Percentiles rank a stretch among this genome's conserved stretches.
These are phyloP conservation scores for Tricholoma bakamatsutake DNA, from an alignment of 768 basidiomycete genomes.

Conservation along the genomic window DNA sequence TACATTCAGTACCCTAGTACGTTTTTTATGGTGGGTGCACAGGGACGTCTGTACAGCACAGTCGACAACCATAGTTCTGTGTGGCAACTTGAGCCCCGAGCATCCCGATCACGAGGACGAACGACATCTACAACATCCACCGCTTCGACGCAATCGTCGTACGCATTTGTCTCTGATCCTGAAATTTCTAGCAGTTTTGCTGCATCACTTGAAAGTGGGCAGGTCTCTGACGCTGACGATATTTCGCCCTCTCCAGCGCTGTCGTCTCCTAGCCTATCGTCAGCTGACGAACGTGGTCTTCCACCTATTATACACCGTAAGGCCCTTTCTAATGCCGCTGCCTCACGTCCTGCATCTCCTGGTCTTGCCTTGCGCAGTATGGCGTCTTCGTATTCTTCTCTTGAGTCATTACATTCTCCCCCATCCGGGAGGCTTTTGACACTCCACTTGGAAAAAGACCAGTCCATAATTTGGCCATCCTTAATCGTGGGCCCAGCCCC, in stretches of 20 bases:
- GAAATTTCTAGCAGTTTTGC: conserved; percentile 84
- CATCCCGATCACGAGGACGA: conserved; percentile 54
- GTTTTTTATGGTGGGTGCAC: background rate
- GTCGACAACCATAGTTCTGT: conserved; percentile 61
- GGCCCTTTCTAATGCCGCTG: conserved; percentile 23
- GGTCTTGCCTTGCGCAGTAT: conserved; percentile 48
- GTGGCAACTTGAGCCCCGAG: conserved; percentile 78
- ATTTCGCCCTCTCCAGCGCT: conserved; percentile 49
- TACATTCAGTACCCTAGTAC: background rate
- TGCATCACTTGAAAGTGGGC: conserved; percentile 71
- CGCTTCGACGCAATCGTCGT: conserved; percentile 74
- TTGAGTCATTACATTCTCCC: conserved; percentile 61
- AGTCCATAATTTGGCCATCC: conserved; percentile 79
- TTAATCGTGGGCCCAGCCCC: conserved; percentile 73
- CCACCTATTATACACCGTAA: conserved; percentile 24
- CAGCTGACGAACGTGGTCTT: conserved; percentile 46
- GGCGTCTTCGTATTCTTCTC: conserved; percentile 71
- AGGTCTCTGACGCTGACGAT: conserved; percentile 70
- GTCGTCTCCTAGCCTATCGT: conserved; percentile 56
- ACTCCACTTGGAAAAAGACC: conserved; percentile 74
- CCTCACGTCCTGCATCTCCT: conserved; percentile 54
- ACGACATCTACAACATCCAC: conserved; percentile 74
- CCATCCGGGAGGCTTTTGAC: conserved; percentile 67
- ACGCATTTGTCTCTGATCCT: conserved; percentile 76
- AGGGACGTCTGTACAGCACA: conserved; percentile 72